Evolutionary conservation across 306 rosid genomes (phyloP), one percentile per base, ranked within the genome.

Genomic region (Quercus dentata): DNA sequence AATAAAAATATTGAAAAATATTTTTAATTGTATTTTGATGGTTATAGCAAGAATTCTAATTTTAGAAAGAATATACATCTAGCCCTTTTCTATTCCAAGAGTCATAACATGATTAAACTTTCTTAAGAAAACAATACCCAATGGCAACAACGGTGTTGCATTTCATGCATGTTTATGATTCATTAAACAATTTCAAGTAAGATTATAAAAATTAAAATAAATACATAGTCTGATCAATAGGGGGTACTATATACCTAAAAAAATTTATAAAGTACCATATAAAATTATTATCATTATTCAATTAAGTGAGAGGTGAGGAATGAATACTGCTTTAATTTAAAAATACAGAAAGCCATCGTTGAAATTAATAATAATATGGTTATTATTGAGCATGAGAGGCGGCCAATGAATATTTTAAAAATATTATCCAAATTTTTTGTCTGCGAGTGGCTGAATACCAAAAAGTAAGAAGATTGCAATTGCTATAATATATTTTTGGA

Each of bases 391-490:
- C 41, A 44, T 52, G 33, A 13, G 58, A 20, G 23, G 56, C n/a
- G 54, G 65, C 33, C 80, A 68, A 75, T 27, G 71, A 65, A 69
- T 31, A 67, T 72, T 64, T 81, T 79, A 63, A 76, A 65, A 76
- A 80, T 49, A 67, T 70, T 82, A 76, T 77, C 70, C 28, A 54
- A 69, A 41, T 71, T 74, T 78, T 82, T 83, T 86, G 88, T 86
- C 84, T 77, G 73, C 64, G 28, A 79, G 88, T 80, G 85, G 87
- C 75, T 78, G 77, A 57, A 86, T 65, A 84, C 73, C 75, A 71
- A 73, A 78, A 83, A 75, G 78, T 4, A 55, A 56, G 79, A 56
- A 30, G 75, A 79, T 62, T 56, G 56, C 67, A 6, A 18, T 12
- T 19, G 56, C 67, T 49, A 18, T 12, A 14, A 57, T 20, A 31